These are phyloP conservation scores for Cutaneotrichosporon dermatis DNA, from an alignment of 1,284 basidiomycete species.

Conservation along the genomic window DNA sequence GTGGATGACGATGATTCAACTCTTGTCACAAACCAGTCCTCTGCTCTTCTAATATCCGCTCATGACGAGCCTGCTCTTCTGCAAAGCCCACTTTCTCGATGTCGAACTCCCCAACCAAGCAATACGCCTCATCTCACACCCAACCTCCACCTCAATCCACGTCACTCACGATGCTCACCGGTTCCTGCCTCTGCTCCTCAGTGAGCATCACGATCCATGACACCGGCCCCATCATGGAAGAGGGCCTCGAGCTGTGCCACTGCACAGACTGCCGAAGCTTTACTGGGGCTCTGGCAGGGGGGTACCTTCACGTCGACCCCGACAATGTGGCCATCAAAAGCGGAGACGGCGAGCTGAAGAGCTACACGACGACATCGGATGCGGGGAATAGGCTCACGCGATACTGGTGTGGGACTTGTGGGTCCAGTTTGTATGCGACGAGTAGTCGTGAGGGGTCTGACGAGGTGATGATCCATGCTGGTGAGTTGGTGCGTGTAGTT, in stretches of 20 bases:
- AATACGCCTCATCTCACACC: too few relatives aligned
- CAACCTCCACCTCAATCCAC: too few relatives aligned
- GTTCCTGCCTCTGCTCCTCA: conserved; percentile 1
- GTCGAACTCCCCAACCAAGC: too few relatives aligned
- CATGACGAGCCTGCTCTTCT: too few relatives aligned
- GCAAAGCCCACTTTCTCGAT: too few relatives aligned
- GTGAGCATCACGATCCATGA: conserved; percentile 5
- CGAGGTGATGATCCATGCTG: not conserved
- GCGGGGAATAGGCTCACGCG: not conserved
- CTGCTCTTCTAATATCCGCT: too few relatives aligned
- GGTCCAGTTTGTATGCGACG: not conserved
- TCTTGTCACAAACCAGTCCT: too few relatives aligned
- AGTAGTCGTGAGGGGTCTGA: not conserved
- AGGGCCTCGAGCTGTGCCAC: conserved; percentile 4
- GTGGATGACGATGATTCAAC: too few relatives aligned
- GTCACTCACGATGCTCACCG: not conserved
- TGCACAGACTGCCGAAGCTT: conserved; percentile 3
- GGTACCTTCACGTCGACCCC: not conserved
- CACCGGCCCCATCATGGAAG: not conserved
- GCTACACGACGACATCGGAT: not conserved
- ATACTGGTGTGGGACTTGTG: not conserved
- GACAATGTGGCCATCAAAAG: not conserved
- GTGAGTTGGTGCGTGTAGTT: not conserved
- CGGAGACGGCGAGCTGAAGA: not conserved
- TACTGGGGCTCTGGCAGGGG: not conserved